A percentile compares a stretch with the other conserved stretches of the same genome.
These are phyloP conservation scores for Linderina pennispora DNA, from an alignment of 192 early-diverging fungal genomes.

Conservation along the genomic window DNA sequence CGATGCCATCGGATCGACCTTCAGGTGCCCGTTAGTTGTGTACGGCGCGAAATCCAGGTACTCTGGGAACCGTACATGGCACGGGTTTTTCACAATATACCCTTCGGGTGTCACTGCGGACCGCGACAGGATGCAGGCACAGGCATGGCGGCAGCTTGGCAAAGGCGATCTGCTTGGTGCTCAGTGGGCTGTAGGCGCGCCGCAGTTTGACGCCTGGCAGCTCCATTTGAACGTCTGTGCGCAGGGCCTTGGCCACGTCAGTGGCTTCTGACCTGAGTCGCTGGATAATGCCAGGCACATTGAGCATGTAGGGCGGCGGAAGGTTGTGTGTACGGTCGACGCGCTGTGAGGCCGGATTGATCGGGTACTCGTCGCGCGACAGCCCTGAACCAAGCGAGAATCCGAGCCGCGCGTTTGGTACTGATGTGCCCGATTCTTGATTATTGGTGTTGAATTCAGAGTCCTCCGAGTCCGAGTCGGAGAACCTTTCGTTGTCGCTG, in stretches of 20 bases:
- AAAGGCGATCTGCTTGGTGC: constrained; percentile 75
- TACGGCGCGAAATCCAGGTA: constrained; percentile 68
- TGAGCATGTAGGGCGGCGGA: constrained; percentile 27
- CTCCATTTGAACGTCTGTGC: constrained; percentile 39
- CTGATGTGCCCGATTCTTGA: no score
- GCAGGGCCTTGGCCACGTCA: constrained; percentile 36
- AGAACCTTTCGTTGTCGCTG: background rate
- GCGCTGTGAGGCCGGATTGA: constrained; percentile 29
- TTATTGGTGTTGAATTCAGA: background rate
- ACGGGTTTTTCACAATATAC: constrained; percentile 71
- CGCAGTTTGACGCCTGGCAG: constrained; percentile 39
- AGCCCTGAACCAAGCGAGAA: no score
- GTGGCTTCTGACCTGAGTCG: constrained; percentile 22
- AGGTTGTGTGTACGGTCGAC: constrained; percentile 15
- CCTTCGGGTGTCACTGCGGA: constrained; percentile 69
- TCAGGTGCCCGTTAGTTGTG: constrained; percentile 54
- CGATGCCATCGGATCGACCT: constrained; percentile 51
- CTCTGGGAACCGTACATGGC: constrained; percentile 75
- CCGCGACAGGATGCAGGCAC: constrained; percentile 79
- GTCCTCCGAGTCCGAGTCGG: constrained; percentile 15
- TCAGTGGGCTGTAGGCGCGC: constrained; percentile 41
- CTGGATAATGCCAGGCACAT: constrained; percentile 26
- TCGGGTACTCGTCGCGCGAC: constrained; percentile 24
- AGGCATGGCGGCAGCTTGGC: constrained; percentile 71
- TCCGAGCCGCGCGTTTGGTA: no score